Conservation (phyloP, 495 filamentous ascomycete species). For the Penicillium goetzii region DNA sequence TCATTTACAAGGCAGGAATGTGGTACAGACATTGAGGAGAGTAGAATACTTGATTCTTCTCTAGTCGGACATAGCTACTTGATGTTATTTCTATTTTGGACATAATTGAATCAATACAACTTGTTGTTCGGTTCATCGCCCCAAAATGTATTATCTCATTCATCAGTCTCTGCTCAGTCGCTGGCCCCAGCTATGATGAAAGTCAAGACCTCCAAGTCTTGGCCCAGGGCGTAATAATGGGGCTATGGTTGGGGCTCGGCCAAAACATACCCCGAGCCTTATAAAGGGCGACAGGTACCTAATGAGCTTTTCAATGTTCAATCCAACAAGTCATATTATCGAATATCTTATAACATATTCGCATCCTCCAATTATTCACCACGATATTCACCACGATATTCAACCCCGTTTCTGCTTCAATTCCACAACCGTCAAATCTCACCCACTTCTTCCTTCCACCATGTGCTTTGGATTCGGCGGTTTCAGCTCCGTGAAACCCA, state of each 20-base stretch:
- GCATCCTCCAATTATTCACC: background rate
- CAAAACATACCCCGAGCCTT: background rate
- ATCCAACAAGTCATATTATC: background rate
- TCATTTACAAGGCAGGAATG: background rate
- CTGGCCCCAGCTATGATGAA: background rate
- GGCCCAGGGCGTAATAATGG: too few relatives aligned
- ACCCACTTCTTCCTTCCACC: background rate
- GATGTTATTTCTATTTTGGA: background rate
- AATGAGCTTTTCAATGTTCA: background rate
- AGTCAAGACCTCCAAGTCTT: background rate
- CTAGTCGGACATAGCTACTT: background rate
- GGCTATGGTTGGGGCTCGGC: background rate
- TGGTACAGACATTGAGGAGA: background rate
- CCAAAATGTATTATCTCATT: background rate
- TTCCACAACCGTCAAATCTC: background rate
- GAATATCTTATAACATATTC: background rate
- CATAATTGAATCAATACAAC: background rate
- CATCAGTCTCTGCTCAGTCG: background rate
- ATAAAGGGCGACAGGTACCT: background rate
- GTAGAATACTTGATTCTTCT: background rate
- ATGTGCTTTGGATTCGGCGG: background rate
- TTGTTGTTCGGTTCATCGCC: background rate
- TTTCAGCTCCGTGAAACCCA: conserved; percentile 2
- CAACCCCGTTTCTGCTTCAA: background rate
- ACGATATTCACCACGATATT: background rate